phyloP scores from a whole-genome alignment of 805 yeast genomes.

The Komagataella mondaviorum region DNA sequence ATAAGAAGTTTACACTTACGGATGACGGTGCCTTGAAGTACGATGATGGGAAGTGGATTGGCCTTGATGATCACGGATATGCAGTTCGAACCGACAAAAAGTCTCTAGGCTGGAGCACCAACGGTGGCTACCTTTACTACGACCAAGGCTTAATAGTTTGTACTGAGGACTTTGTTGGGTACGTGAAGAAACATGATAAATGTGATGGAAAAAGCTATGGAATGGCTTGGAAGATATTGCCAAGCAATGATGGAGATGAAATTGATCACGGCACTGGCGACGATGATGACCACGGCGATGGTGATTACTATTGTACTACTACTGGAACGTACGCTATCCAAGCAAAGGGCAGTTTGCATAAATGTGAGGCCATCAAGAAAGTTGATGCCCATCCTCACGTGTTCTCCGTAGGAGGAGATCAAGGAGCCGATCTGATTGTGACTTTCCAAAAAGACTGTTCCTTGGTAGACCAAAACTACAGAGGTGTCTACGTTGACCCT shows the following conservation, averaged over 20 bases:
- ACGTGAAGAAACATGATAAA: neutral
- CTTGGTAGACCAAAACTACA: neutral
- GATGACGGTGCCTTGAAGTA: neutral
- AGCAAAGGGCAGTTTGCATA: neutral
- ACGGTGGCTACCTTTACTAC: neutral
- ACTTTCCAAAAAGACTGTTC: neutral
- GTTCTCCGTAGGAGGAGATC: neutral
- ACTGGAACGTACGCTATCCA: neutral
- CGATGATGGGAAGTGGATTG: neutral
- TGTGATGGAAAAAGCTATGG: neutral
- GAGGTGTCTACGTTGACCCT: slow-evolving; percentile 34
- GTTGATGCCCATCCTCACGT: neutral
- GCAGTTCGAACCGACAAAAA: neutral
- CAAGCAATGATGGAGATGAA: slow-evolving; percentile 8
- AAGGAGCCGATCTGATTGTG: neutral
- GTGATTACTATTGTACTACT: neutral
- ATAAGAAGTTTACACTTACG: neutral
- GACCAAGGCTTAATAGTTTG: neutral
- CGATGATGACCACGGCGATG: neutral
- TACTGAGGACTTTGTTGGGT: neutral
- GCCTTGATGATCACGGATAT: neutral
- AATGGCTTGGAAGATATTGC: neutral
- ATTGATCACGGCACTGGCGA: neutral
- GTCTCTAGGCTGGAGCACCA: neutral
- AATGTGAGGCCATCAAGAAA: neutral